Evolutionary conservation across 768 basidiomycete genomes (phyloP), one percentile per base, ranked within the genome.

Genomic region (Artomyces pyxidatus): DNA sequence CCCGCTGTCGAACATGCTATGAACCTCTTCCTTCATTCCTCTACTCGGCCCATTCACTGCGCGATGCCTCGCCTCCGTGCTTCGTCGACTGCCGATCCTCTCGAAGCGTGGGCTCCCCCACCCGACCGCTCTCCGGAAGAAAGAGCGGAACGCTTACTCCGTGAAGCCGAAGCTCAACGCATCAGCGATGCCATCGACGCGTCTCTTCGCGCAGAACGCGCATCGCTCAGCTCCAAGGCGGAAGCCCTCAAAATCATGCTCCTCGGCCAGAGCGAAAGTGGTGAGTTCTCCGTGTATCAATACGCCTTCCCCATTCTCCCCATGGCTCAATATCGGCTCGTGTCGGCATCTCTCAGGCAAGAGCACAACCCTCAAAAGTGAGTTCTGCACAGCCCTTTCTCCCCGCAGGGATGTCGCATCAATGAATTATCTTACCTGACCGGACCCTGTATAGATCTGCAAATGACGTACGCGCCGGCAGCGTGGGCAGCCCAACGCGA

Each of bases 401-500:
- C 21, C 17, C 21, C 10, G 17, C 22, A 14, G 10, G 12, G 8
- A 5, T 21, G 8, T 25, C 26, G 9, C 22, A 14, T 10, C 27
- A 14, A 22, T 27, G n/a, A 14, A 17, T 37, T 17, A 37, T 37
- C 3, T 17, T 37, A 3, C 14, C 3, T 17, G 8, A 4, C 3
- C 14, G 14, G 17, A 19, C 17, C 22, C 14, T 17, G 23, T n/a
- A 7, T 45, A 88, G 85, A 86, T 64, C 85, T 88, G 56, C 83
- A 83, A 49, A 78, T 88, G 71, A 72, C 73, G 32, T 86, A 79
- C 61, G 77, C 81, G 4, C 69, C 66, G 27, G 68, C 71, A 1
- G 79, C 80, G 51, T 88, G 84, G 83, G 70, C 71, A 45, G 68
- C 69, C 40, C 86, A 90, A 58, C 81, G 85, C 22, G 66, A 73